Conservation (phyloP, 2,329 filamentous ascomycete genomes). For the Fusarium haematococcum region DNA sequence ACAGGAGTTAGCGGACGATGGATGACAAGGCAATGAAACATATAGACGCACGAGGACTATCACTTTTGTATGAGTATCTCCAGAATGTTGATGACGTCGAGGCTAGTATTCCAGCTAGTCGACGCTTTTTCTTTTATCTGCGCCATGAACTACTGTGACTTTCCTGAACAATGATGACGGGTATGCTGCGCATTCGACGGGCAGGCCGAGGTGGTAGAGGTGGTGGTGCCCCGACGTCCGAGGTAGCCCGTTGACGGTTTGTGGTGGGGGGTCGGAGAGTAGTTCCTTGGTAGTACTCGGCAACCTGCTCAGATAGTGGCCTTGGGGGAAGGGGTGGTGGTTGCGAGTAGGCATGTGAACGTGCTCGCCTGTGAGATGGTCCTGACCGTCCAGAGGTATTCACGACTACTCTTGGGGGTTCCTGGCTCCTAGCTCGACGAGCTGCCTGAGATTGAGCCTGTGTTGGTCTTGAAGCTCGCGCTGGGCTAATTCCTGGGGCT, state of each 20-base stretch:
- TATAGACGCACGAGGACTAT: slow-evolving; percentile 23
- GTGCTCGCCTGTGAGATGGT: neutral
- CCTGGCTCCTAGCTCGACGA: slow-evolving; percentile 7
- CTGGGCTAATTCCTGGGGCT: slow-evolving; percentile 10
- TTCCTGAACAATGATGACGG: slow-evolving; percentile 47
- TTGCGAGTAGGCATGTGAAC: slow-evolving; percentile 3
- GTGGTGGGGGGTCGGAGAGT: slow-evolving; percentile 15
- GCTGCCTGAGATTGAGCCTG: slow-evolving; percentile 11
- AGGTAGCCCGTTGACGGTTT: slow-evolving; percentile 28
- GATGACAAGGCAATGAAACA: slow-evolving; percentile 1
- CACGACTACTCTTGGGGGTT: slow-evolving; percentile 9
- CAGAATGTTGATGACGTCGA: slow-evolving; percentile 27
- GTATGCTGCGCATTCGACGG: slow-evolving; percentile 43
- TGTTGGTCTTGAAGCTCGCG: neutral
- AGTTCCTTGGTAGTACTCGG: slow-evolving; percentile 20
- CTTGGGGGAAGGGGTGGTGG: slow-evolving; percentile 30
- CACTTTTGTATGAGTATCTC: slow-evolving; percentile 23
- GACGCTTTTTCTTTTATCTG: slow-evolving; percentile 27
- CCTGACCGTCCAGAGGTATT: slow-evolving; percentile 10
- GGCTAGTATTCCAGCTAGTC: slow-evolving; percentile 25
- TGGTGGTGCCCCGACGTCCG: slow-evolving; percentile 39
- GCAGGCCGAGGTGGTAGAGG: slow-evolving; percentile 44
- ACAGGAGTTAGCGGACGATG: slow-evolving; percentile 16
- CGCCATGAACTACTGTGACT: slow-evolving; percentile 33
- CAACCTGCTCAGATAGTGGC: slow-evolving; percentile 16